These are phyloP conservation scores for Ophiostoma australiae DNA, from an alignment of 2,329 filamentous ascomycete genomes.

Conservation along the genomic window DNA sequence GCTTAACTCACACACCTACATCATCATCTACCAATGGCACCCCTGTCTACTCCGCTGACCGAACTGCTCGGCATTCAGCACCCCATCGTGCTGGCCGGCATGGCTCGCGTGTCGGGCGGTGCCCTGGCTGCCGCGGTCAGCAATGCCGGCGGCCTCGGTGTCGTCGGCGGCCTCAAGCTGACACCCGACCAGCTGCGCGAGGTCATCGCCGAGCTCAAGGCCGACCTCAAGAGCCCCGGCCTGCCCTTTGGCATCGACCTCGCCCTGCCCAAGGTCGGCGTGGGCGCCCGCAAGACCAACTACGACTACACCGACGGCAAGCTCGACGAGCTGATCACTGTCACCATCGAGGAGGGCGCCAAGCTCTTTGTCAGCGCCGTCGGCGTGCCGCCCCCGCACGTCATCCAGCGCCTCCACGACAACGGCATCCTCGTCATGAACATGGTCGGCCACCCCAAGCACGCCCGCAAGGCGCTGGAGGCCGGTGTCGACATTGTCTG, in stretches of 20 bases:
- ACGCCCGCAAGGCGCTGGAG: constrained; percentile 82
- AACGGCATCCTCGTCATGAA: constrained; percentile 88
- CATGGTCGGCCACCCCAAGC: constrained; percentile 91
- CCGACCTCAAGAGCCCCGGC: constrained; percentile 57
- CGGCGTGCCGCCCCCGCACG: constrained; percentile 69
- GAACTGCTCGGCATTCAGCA: constrained; percentile 76
- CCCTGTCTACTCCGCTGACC: constrained; percentile 72
- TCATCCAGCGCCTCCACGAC: constrained; percentile 72
- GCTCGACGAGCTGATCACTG: constrained; percentile 80
- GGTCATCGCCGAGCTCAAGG: constrained; percentile 83
- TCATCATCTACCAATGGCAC: not conserved
- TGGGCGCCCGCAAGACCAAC: constrained; percentile 79
- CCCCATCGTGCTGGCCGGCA: constrained; percentile 87
- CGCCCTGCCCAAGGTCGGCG: constrained; percentile 83
- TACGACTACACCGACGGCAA: constrained; percentile 92
- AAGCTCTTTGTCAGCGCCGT: constrained; percentile 82
- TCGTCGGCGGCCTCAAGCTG: constrained; percentile 67
- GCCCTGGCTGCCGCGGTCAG: constrained; percentile 78
- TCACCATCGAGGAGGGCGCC: constrained; percentile 79
- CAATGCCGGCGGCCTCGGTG: constrained; percentile 79
- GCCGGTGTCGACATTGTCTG: constrained; percentile 87
- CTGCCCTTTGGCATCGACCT: constrained; percentile 90
- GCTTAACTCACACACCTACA: not conserved
- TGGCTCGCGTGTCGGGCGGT: constrained; percentile 80
- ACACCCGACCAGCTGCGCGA: constrained; percentile 68